A percentile compares a stretch with the other conserved stretches of the same genome.
These are phyloP conservation scores for Orbilia quercus DNA, from an alignment of 2,329 filamentous ascomycete species.

Conservation along the genomic window DNA sequence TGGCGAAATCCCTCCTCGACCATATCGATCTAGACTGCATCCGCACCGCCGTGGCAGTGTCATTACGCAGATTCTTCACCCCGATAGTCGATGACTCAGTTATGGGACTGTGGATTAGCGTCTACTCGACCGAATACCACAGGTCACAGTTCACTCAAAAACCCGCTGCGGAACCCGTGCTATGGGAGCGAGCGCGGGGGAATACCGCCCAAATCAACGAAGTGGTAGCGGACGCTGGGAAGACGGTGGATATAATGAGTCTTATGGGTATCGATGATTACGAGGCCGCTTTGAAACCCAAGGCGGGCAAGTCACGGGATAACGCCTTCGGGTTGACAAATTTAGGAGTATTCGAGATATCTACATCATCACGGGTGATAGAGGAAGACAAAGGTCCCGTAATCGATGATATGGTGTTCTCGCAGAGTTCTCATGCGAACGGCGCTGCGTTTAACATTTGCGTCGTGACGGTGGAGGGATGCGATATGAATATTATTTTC, in stretches of 20 bases:
- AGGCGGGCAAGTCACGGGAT: constrained; percentile 32
- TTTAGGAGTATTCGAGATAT: constrained; percentile 23
- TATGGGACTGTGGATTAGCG: constrained; percentile 48
- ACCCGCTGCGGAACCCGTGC: not conserved
- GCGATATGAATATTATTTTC: constrained; percentile 48
- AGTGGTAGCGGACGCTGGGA: constrained; percentile 26
- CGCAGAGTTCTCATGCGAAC: constrained; percentile 36
- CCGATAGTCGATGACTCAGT: constrained; percentile 35
- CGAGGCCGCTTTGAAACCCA: constrained; percentile 19
- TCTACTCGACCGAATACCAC: constrained; percentile 34
- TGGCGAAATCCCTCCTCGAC: constrained; percentile 31
- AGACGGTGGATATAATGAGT: constrained; percentile 42
- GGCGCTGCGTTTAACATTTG: constrained; percentile 44
- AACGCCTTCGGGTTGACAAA: constrained; percentile 46
- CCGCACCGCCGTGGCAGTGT: constrained; percentile 43
- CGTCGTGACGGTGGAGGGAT: constrained; percentile 29
- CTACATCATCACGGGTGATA: not conserved
- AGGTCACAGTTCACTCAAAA: constrained; percentile 29
- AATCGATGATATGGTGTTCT: constrained; percentile 45
- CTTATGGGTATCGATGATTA: constrained; percentile 39
- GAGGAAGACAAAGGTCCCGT: not conserved
- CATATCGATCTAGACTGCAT: constrained; percentile 24
- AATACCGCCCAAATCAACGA: constrained; percentile 36
- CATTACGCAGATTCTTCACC: constrained; percentile 38
- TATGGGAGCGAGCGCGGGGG: constrained; percentile 18